Percentiles rank a stretch among this genome's conserved stretches.
phyloP scores from a whole-genome alignment of 306 rosid species.

The Rosa lucieae region DNA sequence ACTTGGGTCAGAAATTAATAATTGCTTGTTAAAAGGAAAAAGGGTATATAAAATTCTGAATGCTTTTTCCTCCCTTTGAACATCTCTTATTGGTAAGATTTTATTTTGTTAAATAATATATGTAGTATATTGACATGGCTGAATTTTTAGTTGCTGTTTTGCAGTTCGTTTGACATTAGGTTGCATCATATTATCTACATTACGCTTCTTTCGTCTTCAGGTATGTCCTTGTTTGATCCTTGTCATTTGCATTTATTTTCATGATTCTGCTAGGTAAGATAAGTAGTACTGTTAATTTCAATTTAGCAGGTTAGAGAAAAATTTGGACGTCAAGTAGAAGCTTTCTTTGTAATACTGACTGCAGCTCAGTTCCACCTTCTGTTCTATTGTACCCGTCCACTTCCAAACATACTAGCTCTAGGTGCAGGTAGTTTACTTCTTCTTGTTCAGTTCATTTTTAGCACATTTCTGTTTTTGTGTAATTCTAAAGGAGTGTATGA shows the following conservation, averaged over 20 bases:
- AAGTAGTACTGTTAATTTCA: conserved; percentile 3
- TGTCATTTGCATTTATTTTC: background rate
- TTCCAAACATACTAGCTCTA: conserved; percentile 79
- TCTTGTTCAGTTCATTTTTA: conserved; percentile 12
- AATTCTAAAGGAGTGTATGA: background rate
- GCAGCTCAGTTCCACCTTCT: conserved; percentile 82
- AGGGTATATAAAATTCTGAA: background rate
- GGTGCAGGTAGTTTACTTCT: conserved; percentile 58
- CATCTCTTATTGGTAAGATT: background rate
- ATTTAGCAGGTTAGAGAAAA: conserved; percentile 59
- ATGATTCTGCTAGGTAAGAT: background rate
- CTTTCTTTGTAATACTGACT: conserved; percentile 72
- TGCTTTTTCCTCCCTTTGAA: background rate
- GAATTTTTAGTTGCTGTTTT: conserved; percentile 32
- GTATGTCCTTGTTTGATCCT: conserved; percentile 33
- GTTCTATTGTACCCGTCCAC: conserved; percentile 89
- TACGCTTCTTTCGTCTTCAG: conserved; percentile 75
- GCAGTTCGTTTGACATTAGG: conserved; percentile 86
- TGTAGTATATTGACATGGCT: conserved; percentile 7
- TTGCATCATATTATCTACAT: conserved; percentile 52
- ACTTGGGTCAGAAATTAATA: background rate
- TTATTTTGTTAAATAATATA: background rate
- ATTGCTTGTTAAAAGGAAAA: background rate
- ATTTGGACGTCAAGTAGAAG: conserved; percentile 91
- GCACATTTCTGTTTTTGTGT: background rate